Percentiles rank a stretch among this genome's conserved stretches.
Evolutionary conservation across 2,329 filamentous ascomycete species (phyloP).

Genomic region (Phaeoacremonium minimum): DNA sequence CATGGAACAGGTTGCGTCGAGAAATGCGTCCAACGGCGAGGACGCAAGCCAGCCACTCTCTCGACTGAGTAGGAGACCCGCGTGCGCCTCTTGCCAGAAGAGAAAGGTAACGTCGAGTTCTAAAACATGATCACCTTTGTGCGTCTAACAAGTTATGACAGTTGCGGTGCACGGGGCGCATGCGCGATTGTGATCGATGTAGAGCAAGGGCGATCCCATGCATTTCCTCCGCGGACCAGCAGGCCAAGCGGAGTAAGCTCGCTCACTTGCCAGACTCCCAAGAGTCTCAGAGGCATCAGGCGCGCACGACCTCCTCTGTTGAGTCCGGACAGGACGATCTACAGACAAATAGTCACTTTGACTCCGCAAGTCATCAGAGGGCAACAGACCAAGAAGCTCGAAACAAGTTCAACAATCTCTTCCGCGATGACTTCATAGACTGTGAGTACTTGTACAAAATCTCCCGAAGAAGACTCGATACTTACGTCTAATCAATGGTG

Average conservation of each 20-base stretch:
- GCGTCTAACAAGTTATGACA: not conserved
- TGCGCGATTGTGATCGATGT: constrained; percentile 1
- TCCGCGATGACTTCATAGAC: no score
- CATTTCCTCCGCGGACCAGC: not conserved
- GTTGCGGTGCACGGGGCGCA: constrained; percentile 2
- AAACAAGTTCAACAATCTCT: no score
- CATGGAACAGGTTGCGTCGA: constrained; percentile 1
- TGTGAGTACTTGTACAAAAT: no score
- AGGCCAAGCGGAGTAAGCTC: no score
- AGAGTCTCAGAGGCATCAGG: not conserved
- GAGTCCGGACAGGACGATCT: no score
- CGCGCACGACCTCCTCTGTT: not conserved
- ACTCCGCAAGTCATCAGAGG: no score
- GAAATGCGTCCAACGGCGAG: not conserved
- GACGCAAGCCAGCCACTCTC: not conserved
- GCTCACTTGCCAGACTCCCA: no score
- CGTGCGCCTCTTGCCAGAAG: not conserved
- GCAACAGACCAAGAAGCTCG: no score
- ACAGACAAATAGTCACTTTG: no score
- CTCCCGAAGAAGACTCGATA: no score
- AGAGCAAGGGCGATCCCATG: constrained; percentile 1
- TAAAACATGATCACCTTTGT: not conserved
- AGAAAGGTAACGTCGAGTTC: not conserved
- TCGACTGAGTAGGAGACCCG: not conserved
- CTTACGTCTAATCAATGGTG: no score